Base-by-base conservation (phyloP, 306 rosid species). In the Cucurbita moschata region DNA sequence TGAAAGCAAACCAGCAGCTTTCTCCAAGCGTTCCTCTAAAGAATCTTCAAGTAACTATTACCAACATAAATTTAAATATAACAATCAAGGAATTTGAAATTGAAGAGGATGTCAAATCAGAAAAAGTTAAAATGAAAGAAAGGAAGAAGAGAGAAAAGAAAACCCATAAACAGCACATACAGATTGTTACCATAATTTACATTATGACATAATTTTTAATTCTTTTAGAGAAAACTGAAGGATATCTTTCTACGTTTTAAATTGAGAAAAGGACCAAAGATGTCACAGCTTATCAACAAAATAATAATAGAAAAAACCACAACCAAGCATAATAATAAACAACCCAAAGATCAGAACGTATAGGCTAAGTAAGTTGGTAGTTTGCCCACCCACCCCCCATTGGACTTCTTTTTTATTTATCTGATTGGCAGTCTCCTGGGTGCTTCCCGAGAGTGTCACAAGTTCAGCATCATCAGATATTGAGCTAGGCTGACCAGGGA, bases 11-110 rank as follows among this genome's bases (percentile, higher is more conserved):
- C 79, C 83, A 69, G 86, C 96, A 4, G 87, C 80, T 87, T 91
- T 95, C 79, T 91, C 99, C 82, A 83, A 78, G 81, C 96, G 84
- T 61, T 91, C 97, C 80, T 95, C 96, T 10, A 95, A 79, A 62
- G 96, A 88, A 81, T 91, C 97, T 86, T 95, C 96, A 49, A 95
- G 97, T 86, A 91, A 81, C 99, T 91, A 77, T 13, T 13, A 77
- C 35, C 78, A 76, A 61, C 30, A 68, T 35, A 72, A 26, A 38
- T 56, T 39, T 49, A 69, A 55, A 63, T 39, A 38, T 8, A 77
- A 55, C 35, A 49, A 50, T 76, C 30, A 21, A 44, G 55, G 39
- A 21, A 44, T 8, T 30, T 13, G 23, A 26, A 44, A 46, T 49
- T 23, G 42, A 68, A 44, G 53, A 70, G 60, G 44, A 49, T 26